Percentiles rank a stretch among this genome's conserved stretches.
phyloP scores from a whole-genome alignment of 2,329 filamentous ascomycete genomes.

The Penicillium concentricum region DNA sequence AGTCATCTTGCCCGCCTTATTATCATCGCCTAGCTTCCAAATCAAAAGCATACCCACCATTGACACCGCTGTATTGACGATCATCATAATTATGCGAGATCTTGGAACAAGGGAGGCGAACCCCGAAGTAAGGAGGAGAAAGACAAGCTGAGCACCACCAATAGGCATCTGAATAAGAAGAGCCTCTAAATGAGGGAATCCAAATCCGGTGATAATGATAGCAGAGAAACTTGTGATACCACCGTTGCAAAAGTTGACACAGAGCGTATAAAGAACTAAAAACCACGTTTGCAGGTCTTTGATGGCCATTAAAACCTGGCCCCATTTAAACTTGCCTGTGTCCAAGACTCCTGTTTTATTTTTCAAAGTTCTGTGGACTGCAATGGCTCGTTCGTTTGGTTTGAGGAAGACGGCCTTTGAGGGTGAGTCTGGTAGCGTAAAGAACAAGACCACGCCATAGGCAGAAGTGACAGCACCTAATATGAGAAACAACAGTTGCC shows the following conservation, averaged over 20 bases:
- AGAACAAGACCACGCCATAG: constrained; percentile 15
- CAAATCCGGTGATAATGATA: constrained; percentile 40
- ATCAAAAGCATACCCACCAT: constrained; percentile 37
- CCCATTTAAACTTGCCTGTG: constrained; percentile 42
- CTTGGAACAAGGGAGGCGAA: constrained; percentile 29
- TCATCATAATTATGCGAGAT: constrained; percentile 36
- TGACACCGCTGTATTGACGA: constrained; percentile 28
- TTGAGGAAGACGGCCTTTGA: constrained; percentile 44
- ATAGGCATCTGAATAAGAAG: constrained; percentile 41
- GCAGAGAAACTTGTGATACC: constrained; percentile 37
- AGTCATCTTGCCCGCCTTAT: constrained; percentile 28
- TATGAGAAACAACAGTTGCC: constrained; percentile 17
- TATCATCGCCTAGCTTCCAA: constrained; percentile 27
- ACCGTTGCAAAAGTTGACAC: constrained; percentile 36
- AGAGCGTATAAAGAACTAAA: constrained; percentile 33
- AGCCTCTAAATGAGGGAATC: constrained; percentile 36
- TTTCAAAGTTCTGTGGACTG: constrained; percentile 51
- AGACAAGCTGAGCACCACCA: constrained; percentile 34
- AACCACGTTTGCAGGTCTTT: constrained; percentile 36
- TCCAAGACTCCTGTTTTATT: constrained; percentile 58
- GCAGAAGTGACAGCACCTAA: constrained; percentile 12
- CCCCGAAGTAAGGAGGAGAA: constrained; percentile 30
- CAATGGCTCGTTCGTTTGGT: constrained; percentile 46
- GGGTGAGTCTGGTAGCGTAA: constrained; percentile 30
- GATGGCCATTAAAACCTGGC: constrained; percentile 40